phyloP scores from a whole-genome alignment of 2,329 filamentous ascomycete species.

The Claviceps fusiformis region DNA sequence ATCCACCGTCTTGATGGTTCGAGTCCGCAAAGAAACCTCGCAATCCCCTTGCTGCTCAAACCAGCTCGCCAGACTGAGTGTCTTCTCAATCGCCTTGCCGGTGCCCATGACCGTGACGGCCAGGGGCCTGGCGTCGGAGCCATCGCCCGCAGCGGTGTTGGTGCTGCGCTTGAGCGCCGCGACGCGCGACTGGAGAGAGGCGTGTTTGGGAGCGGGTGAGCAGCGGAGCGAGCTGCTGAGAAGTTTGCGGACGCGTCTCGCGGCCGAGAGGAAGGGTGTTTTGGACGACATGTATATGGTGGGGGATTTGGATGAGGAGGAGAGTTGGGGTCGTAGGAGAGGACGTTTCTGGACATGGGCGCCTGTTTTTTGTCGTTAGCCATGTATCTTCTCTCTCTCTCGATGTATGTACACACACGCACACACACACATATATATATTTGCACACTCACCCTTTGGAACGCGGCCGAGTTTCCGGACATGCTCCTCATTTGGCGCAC shows the following conservation, averaged over 20 bases:
- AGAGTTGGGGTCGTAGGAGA: constrained; percentile 25
- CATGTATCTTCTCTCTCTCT: not conserved
- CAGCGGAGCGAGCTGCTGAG: constrained; percentile 38
- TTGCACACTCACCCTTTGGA: constrained; percentile 2
- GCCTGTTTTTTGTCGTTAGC: constrained; percentile 20
- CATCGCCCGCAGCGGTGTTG: constrained; percentile 11
- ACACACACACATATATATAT: not conserved
- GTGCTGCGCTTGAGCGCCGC: constrained; percentile 24
- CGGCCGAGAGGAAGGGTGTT: constrained; percentile 54
- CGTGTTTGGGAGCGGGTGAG: constrained; percentile 32
- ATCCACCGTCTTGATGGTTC: constrained; percentile 52
- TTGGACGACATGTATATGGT: constrained; percentile 51
- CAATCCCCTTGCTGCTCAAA: constrained; percentile 50
- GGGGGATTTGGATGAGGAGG: constrained; percentile 28
- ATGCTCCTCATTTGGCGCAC: not conserved
- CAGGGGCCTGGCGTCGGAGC: not conserved
- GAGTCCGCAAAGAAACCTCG: constrained; percentile 44
- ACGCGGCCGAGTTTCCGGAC: constrained; percentile 1
- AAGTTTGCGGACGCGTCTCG: constrained; percentile 51
- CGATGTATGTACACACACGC: not conserved
- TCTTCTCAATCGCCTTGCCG: constrained; percentile 52
- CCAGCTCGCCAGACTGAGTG: constrained; percentile 47
- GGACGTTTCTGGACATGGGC: constrained; percentile 36
- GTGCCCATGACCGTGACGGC: constrained; percentile 49
- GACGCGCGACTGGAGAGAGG: constrained; percentile 32